These are phyloP conservation scores for Tolypocladium sp. DNA, from an alignment of 2,329 filamentous ascomycete genomes.

Conservation along the genomic window DNA sequence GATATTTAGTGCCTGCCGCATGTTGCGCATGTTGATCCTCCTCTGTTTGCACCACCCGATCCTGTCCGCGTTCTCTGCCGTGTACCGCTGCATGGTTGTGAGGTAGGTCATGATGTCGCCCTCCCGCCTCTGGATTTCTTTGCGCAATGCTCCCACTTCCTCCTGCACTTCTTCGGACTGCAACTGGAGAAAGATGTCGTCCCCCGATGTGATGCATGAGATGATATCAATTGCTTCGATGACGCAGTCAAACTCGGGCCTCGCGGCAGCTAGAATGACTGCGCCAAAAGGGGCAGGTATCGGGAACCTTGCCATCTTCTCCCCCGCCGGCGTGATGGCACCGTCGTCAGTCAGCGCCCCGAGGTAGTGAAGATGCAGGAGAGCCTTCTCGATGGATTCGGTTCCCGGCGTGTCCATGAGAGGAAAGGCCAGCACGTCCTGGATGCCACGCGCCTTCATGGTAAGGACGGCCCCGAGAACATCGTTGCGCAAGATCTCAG, in stretches of 20 bases:
- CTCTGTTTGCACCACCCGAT: conserved; percentile 49
- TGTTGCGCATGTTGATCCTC: conserved; percentile 49
- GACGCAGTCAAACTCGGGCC: conserved; percentile 62
- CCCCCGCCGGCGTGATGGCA: conserved; percentile 63
- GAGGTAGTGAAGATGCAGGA: conserved; percentile 71
- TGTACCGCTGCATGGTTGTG: conserved; percentile 53
- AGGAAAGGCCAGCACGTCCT: conserved; percentile 74
- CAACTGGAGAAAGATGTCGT: conserved; percentile 53
- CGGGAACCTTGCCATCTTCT: conserved; percentile 73
- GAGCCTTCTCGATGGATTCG: conserved; percentile 71
- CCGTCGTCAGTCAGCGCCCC: conserved; percentile 66
- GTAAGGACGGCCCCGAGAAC: conserved; percentile 77
- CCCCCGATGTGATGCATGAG: conserved; percentile 51
- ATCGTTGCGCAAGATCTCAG: conserved; percentile 87
- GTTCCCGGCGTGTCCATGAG: conserved; percentile 73
- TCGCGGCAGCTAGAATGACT: conserved; percentile 71
- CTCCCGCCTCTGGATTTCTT: conserved; percentile 50
- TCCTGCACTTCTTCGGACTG: conserved; percentile 48
- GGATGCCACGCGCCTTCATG: conserved; percentile 85
- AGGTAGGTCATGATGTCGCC: conserved; percentile 58
- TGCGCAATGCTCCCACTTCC: conserved; percentile 41
- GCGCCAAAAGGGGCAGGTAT: conserved; percentile 73
- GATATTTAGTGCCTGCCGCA: conserved; percentile 54
- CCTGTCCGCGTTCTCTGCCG: conserved; percentile 45
- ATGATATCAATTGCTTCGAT: conserved; percentile 80